Conservation (phyloP, 192 early-diverging fungal genomes). For the Anaeromyces robustus region DNA sequence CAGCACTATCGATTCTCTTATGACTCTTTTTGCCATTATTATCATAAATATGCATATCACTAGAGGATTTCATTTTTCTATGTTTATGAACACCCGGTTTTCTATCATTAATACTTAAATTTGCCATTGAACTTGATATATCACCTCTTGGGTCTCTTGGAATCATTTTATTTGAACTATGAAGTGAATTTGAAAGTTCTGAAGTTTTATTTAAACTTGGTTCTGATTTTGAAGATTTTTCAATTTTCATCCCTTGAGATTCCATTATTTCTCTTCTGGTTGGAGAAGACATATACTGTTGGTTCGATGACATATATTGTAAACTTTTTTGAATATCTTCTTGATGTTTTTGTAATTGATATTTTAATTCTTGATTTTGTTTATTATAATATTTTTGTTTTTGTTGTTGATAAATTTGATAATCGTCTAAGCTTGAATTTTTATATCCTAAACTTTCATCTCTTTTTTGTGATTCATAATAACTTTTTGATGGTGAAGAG, state of each 20-base stretch:
- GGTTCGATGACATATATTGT: background rate
- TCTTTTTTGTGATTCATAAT: background rate
- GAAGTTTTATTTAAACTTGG: background rate
- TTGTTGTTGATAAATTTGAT: background rate
- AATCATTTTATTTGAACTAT: background rate
- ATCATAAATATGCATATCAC: background rate
- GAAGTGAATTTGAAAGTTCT: background rate
- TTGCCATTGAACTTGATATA: background rate
- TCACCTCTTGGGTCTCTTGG: background rate
- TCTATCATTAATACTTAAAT: background rate
- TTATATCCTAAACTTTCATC: background rate
- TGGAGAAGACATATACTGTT: background rate
- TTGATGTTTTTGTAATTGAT: background rate
- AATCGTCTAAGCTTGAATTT: background rate
- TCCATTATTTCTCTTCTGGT: background rate
- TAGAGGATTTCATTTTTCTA: background rate
- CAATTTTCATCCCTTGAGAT: background rate
- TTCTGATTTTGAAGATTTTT: background rate
- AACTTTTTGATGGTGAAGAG: background rate
- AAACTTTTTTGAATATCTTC: background rate
- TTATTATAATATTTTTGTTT: background rate
- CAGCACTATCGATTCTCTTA: background rate
- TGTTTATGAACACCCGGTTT: background rate
- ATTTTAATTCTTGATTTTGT: background rate
- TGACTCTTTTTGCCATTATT: background rate